A percentile compares a stretch with the other conserved stretches of the same genome.
Conservation (phyloP, 805 yeast species). For the Kluyveromyces dobzhanskii region DNA sequence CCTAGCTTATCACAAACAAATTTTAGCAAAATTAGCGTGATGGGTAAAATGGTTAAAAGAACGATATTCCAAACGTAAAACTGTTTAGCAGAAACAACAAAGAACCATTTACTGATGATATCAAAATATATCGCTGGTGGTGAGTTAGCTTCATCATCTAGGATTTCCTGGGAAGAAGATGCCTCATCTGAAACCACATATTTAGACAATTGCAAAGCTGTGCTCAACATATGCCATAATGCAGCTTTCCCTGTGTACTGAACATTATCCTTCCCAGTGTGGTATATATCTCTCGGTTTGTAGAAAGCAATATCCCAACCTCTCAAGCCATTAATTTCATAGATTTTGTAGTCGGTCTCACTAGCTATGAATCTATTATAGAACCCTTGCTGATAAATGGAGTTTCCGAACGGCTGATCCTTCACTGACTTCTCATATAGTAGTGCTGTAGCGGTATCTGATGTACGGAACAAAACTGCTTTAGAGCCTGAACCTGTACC, state of each 20-base stretch:
- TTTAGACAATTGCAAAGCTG: conserved; percentile 51
- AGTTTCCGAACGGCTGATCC: conserved; percentile 62
- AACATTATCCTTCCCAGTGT: conserved; percentile 67
- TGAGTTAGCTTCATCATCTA: conserved; percentile 24
- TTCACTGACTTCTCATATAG: conserved; percentile 46
- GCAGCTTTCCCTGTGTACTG: conserved; percentile 56
- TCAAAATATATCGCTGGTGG: conserved; percentile 57
- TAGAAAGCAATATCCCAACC: conserved; percentile 89
- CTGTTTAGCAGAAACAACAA: conserved; percentile 41
- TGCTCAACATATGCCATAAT: conserved; percentile 77
- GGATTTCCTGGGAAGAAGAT: conserved; percentile 17
- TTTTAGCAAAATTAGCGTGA: conserved; percentile 40
- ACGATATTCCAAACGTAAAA: conserved; percentile 46
- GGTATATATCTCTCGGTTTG: conserved; percentile 77
- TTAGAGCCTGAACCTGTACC: conserved; percentile 92
- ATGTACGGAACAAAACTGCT: conserved; percentile 74
- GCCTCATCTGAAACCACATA: conserved; percentile 36
- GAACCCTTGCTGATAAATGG: conserved; percentile 80
- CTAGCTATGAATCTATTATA: conserved; percentile 61
- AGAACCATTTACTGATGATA: conserved; percentile 48
- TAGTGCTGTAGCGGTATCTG: conserved; percentile 63
- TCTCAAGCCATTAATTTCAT: conserved; percentile 56
- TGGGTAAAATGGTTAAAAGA: conserved; percentile 47
- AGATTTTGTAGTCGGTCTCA: conserved; percentile 80
- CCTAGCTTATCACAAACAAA: conserved; percentile 39